Percentiles rank a stretch among this genome's conserved stretches.
These are phyloP conservation scores for Xylaria polymorpha DNA, from an alignment of 2,329 filamentous ascomycete genomes.

Conservation along the genomic window DNA sequence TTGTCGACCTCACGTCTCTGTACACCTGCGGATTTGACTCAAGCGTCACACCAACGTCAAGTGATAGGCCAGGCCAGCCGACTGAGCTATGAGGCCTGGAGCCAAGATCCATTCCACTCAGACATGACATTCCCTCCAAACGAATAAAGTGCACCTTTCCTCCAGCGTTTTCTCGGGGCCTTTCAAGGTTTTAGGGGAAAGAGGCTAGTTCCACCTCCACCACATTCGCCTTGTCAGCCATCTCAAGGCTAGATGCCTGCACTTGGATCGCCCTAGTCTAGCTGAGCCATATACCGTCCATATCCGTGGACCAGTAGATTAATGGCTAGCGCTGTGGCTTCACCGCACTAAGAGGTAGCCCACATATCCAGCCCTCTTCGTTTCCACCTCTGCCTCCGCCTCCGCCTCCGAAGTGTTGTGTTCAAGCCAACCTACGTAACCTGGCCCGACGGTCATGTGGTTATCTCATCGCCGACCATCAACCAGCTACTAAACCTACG, in stretches of 20 bases:
- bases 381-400: slow-evolving; percentile 28
- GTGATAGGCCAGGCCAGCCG: slow-evolving; percentile 32
- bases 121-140: not conserved
- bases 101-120: slow-evolving; percentile 17
- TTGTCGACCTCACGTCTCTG: slow-evolving; percentile 39
- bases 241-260: slow-evolving; percentile 1
- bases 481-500: slow-evolving; percentile 9
- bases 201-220: slow-evolving; percentile 5
- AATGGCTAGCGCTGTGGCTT: slow-evolving; percentile 37
- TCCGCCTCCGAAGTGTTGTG: slow-evolving; percentile 5
- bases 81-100: slow-evolving; percentile 21
- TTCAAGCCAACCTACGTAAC: slow-evolving; percentile 17
- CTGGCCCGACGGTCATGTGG: not conserved
- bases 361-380: slow-evolving; percentile 32
- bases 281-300: slow-evolving; percentile 18
- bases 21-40: slow-evolving; percentile 37
- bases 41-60: slow-evolving; percentile 43
- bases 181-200: not conserved
- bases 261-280: slow-evolving; percentile 16
- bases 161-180: not conserved
- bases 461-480: slow-evolving; percentile 12
- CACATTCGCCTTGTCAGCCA: slow-evolving; percentile 3
- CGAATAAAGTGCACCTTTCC: slow-evolving; percentile 15
- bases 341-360: slow-evolving; percentile 34
- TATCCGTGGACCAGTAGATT: slow-evolving; percentile 27